Conservation (phyloP, 208 protist species). For the Trypanosoma melophagium region DNA sequence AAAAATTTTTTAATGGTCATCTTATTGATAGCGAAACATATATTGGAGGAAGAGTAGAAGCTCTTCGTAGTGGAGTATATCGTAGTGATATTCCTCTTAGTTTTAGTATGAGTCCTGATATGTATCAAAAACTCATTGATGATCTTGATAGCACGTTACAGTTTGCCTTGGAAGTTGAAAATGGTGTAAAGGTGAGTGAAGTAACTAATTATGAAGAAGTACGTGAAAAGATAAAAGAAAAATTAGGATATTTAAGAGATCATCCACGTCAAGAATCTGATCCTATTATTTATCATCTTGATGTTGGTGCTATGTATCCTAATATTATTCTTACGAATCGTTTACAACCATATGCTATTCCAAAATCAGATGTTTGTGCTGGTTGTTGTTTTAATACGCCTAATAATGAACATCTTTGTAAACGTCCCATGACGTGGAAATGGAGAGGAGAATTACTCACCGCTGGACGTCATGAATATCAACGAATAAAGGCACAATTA, state of each 20-base stretch:
- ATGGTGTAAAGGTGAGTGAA: constrained; percentile 79
- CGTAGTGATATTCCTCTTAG: constrained; percentile 94
- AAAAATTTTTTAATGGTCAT: constrained; percentile 96
- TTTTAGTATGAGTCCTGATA: constrained; percentile 93
- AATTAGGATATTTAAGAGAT: constrained; percentile 89
- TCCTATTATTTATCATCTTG: constrained; percentile 99
- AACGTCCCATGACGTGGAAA: constrained; percentile 98
- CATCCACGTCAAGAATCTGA: constrained; percentile 69
- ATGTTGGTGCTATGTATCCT: constrained; percentile 99
- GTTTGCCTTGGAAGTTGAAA: constrained; percentile 93
- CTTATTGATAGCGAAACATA: constrained; percentile 99
- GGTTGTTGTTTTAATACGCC: constrained; percentile 97
- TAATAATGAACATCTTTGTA: constrained; percentile 93
- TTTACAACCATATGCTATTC: constrained; percentile 97
- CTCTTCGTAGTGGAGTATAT: constrained; percentile 96
- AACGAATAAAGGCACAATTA: constrained; percentile 95
- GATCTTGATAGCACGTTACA: constrained; percentile 90
- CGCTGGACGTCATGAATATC: constrained; percentile 93
- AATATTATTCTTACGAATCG: constrained; percentile 99
- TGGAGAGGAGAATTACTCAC: constrained; percentile 98
- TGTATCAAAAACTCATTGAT: constrained; percentile 93
- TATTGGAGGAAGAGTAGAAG: constrained; percentile 97
- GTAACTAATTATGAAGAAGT: constrained; percentile 95
- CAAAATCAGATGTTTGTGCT: constrained; percentile 95
- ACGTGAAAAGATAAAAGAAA: constrained; percentile 51